Conservation (phyloP, 345 rosid species). For the Erysimum cheiranthoides region DNA sequence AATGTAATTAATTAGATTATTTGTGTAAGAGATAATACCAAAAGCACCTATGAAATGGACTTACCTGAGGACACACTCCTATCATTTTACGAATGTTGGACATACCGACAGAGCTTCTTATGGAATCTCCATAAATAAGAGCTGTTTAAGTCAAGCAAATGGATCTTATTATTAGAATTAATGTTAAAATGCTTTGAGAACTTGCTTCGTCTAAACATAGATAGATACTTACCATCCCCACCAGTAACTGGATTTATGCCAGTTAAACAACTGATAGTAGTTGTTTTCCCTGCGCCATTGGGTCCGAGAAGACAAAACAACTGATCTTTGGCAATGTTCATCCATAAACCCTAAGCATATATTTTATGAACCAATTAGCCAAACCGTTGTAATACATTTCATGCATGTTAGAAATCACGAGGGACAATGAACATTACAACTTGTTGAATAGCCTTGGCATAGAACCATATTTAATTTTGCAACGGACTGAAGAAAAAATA, state of each 20-base stretch:
- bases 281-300: slow-evolving; percentile 96
- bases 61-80: slow-evolving; percentile 97
- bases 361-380: slow-evolving; percentile 11
- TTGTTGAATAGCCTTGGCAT: neutral
- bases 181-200: neutral
- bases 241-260: slow-evolving; percentile 78
- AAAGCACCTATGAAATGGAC: neutral
- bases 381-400: neutral
- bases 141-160: slow-evolving; percentile 54
- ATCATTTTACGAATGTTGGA: slow-evolving; percentile 73
- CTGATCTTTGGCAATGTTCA: slow-evolving; percentile 81
- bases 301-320: slow-evolving; percentile 96
- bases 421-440: neutral
- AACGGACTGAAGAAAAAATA: neutral
- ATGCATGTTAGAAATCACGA: neutral
- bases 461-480: neutral
- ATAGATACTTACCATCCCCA: slow-evolving; percentile 70
- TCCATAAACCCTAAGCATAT: slow-evolving; percentile 71
- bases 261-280: slow-evolving; percentile 79
- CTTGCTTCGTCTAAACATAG: neutral
- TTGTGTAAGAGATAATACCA: slow-evolving; percentile 9
- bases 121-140: slow-evolving; percentile 70
- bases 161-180: neutral
- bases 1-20: neutral
- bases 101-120: slow-evolving; percentile 84